These are phyloP conservation scores for Fusarium decemcellulare DNA, from an alignment of 2,329 filamentous ascomycete genomes.

Conservation along the genomic window DNA sequence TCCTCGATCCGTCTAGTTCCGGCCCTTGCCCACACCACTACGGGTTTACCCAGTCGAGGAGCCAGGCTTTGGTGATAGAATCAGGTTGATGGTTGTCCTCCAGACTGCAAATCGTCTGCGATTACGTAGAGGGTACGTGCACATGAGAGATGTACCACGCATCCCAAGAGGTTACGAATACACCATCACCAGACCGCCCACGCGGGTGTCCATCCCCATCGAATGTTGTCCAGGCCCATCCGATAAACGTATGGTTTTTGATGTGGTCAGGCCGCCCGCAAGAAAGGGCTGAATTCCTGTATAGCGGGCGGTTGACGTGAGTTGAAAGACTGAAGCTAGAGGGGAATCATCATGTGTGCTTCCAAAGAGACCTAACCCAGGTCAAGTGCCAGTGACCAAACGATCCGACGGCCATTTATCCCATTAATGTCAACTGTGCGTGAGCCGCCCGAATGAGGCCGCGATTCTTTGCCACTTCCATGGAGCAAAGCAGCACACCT, in stretches of 20 bases:
- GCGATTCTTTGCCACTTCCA: no score
- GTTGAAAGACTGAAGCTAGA: no score
- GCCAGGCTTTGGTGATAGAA: constrained; percentile 14
- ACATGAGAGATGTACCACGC: background rate
- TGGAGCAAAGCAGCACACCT: no score
- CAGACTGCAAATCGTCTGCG: constrained; percentile 3
- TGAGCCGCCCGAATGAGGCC: no score
- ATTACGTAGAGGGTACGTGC: constrained; percentile 23
- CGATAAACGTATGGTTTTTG: constrained; percentile 34
- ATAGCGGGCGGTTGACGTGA: no score
- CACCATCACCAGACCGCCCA: constrained; percentile 17
- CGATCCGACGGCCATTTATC: no score
- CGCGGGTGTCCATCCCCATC: constrained; percentile 12
- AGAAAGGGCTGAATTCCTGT: background rate
- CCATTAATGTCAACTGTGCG: no score
- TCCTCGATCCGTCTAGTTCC: constrained; percentile 10
- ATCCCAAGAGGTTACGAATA: constrained; percentile 9
- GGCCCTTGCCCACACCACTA: constrained; percentile 25
- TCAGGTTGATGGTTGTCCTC: constrained; percentile 7
- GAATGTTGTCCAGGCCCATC: constrained; percentile 22
- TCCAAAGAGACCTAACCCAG: no score
- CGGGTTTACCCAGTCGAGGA: background rate
- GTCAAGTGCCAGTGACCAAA: no score
- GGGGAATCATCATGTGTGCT: no score
- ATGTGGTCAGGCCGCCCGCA: background rate